Evolutionary conservation across 441 rosid genomes (phyloP), one percentile per base, ranked within the genome.

Genomic region (Rhodomyrtus psidioides): DNA sequence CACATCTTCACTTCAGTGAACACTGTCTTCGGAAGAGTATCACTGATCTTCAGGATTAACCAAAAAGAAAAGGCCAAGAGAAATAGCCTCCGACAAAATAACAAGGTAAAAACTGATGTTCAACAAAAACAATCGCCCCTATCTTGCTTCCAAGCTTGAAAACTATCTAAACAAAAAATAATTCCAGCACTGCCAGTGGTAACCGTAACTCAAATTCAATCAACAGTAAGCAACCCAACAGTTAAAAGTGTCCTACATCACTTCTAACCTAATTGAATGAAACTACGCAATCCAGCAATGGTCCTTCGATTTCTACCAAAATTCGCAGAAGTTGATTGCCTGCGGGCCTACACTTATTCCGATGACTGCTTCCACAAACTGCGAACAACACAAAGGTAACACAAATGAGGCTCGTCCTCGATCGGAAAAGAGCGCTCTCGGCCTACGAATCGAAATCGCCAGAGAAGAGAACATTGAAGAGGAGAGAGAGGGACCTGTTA

Each of bases 401-500:
- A n/a, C n/a, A n/a, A n/a, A n/a, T n/a, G n/a, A n/a, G n/a, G n/a
- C n/a, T n/a, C n/a, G n/a, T n/a, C n/a, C n/a, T n/a, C n/a, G n/a
- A 5, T 51, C 53, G 53, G 53, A 51, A 51, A 51, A 5, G 46
- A 26, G 34, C 53, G 44, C 23, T 30, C 39, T 12, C 44, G 19
- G 30, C 49, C 19, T 7, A 46, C 21, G 30, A 75, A 53, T 54
- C 70, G 81, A 39, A 28, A 55, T 60, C 7, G 54, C n/a, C 5
- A 13, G n/a, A 34, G 46, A 84, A 81, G 46, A 62, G 70, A 39
- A n/a, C 55, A 39, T 59, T 56, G 65, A 27, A 54, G 8, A 19
- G 23, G 76, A 42, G 28, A 28, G 39, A 15, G 75, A 34, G 24
- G 65, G 51, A 95, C 99, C 99, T 95, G 98, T 75, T 94, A 96